Evolutionary conservation across 257 asterid species (phyloP).

Genomic region (Pogostemon cablin): DNA sequence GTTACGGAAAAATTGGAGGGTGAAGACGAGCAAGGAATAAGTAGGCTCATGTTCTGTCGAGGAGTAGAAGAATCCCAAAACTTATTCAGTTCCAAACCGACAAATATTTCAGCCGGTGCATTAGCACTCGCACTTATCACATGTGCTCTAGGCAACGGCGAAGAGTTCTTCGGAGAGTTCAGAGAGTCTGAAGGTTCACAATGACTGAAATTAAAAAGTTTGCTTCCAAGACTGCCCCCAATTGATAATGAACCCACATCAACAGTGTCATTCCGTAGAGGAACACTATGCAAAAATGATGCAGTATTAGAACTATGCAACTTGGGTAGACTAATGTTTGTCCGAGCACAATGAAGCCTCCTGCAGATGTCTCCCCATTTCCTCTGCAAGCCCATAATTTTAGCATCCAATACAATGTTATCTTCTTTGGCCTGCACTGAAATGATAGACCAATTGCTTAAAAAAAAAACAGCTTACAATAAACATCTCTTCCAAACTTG

Average conservation of each 20-base stretch:
- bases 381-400: conserved; percentile 53
- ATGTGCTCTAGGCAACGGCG: conserved; percentile 29
- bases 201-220: conserved; percentile 35
- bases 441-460: conserved; percentile 58
- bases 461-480: background rate
- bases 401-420: conserved; percentile 54
- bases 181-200: conserved; percentile 39
- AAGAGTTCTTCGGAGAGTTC: conserved; percentile 5
- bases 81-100: background rate
- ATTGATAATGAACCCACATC: conserved; percentile 34
- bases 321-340: conserved; percentile 42
- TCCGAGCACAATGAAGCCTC: conserved; percentile 58
- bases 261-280: conserved; percentile 37
- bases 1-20: conserved; percentile 49
- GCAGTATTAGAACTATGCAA: conserved; percentile 35
- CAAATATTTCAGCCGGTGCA: conserved; percentile 42
- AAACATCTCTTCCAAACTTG: conserved; percentile 32
- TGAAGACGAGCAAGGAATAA: conserved; percentile 34
- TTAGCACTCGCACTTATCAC: conserved; percentile 29
- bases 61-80: no score
- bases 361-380: conserved; percentile 92
- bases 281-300: conserved; percentile 37
- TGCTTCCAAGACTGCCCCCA: conserved; percentile 43
- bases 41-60: conserved; percentile 12
- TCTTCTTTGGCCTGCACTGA: conserved; percentile 92